Base-by-base conservation (phyloP, 1,284 basidiomycete species). In the Sphagnurus paluster region DNA sequence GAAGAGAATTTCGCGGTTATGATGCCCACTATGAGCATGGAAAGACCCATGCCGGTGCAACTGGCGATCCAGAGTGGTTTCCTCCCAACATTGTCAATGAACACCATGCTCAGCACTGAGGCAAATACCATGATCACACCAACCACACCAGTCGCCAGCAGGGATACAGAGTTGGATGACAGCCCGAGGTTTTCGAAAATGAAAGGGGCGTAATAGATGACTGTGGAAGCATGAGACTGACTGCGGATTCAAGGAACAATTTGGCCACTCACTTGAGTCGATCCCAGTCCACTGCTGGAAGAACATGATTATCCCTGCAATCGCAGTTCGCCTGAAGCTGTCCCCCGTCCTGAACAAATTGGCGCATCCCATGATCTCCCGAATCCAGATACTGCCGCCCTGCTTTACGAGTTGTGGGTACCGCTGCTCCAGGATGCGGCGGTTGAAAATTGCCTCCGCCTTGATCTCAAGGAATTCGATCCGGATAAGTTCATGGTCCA, bases 251-350 rank as follows among this genome's bases (percentile, higher is more conserved):
- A 4, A 5, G 29, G n/a, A 4, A 11, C 29, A 10, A 32, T 26
- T n/a, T n/a, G n/a, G n/a, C n/a, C n/a, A 49, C 51, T 44, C 14
- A 50, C 48, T 55, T 14, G 49, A 54, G 29, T 54, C 49, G 8
- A 47, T 54, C 8, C 53, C 53, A 14, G 49, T 55, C 53, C 53
- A 55, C 37, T 55, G 53, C 20, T 53, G 52, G 44, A 53, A 53
- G 36, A 53, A 53, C 52, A 53, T 53, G 5, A 53, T 50, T 10
- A 50, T 47, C 9, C 51, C 51, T 9, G 51, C 51, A 20, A 48
- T 53, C n/a, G 48, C 51, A n/a, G 42, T 43, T 16, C 51, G 40
- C 21, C 48, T 53, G 32, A 53, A 53, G 30, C 42, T 53, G 28
- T 53, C 51, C 33, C n/a, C 14, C 14, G 48, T 48, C 39, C 52